These are phyloP conservation scores for Carpinus viminea DNA, from an alignment of 306 rosid species.

Conservation along the genomic window DNA sequence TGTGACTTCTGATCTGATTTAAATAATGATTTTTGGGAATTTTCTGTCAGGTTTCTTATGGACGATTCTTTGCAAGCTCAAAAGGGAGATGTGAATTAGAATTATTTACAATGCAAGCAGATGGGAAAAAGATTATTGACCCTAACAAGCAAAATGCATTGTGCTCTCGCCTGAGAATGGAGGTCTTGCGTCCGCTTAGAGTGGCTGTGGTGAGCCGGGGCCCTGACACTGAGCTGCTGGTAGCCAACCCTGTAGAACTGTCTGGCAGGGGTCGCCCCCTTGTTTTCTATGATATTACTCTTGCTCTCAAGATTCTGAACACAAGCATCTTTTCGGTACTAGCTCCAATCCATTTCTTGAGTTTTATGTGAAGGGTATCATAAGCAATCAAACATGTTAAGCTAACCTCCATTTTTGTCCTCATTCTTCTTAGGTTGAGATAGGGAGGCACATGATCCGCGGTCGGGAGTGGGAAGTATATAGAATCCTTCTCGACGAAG, in stretches of 20 bases:
- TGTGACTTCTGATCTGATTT: no score
- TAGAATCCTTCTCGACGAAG: constrained; percentile 52
- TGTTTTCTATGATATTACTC: constrained; percentile 54
- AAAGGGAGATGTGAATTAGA: constrained; percentile 54
- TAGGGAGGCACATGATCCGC: constrained; percentile 44
- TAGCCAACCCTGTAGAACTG: constrained; percentile 64
- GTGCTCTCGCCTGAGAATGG: constrained; percentile 53
- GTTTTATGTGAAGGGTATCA: background rate
- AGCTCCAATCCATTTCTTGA: background rate
- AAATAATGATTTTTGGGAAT: background rate
- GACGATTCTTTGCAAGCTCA: constrained; percentile 43
- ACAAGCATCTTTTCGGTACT: constrained; percentile 51
- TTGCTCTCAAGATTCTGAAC: constrained; percentile 47
- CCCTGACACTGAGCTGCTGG: constrained; percentile 63
- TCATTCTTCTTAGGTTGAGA: constrained; percentile 46
- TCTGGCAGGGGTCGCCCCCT: constrained; percentile 62
- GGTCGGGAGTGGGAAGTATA: constrained; percentile 68
- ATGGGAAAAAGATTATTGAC: constrained; percentile 51
- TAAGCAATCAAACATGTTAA: background rate
- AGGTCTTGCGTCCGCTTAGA: constrained; percentile 54
- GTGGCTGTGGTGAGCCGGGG: constrained; percentile 53
- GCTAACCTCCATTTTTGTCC: background rate
- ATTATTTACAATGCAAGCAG: constrained; percentile 52
- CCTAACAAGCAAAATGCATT: constrained; percentile 42
- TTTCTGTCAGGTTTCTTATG: constrained; percentile 45